Percentiles rank a stretch among this genome's conserved stretches.
Evolutionary conservation across 257 asterid species (phyloP).

Genomic region (Solanum sejunctum): DNA sequence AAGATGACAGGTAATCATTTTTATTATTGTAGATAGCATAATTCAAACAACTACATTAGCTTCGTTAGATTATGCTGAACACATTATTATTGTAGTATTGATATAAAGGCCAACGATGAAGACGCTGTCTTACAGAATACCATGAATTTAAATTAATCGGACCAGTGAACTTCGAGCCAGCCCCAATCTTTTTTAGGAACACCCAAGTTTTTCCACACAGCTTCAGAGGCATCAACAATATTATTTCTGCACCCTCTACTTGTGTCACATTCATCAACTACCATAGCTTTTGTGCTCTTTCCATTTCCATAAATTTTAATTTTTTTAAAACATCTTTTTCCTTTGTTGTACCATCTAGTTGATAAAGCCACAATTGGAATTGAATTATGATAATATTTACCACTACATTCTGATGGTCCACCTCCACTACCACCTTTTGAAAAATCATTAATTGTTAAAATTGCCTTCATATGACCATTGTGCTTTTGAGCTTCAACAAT

Average conservation of each 20-base stretch:
- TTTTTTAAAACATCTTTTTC: neutral
- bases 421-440: slow-evolving; percentile 14
- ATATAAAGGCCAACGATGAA: neutral
- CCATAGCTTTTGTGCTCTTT: slow-evolving; percentile 5
- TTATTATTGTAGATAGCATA: neutral
- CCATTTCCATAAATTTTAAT: slow-evolving; percentile 14
- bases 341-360: slow-evolving; percentile 11
- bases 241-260: slow-evolving; percentile 5
- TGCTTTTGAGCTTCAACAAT: neutral
- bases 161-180: slow-evolving; percentile 3
- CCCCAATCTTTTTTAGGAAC: slow-evolving; percentile 11
- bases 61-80: neutral
- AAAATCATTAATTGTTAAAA: slow-evolving; percentile 4
- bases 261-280: slow-evolving; percentile 23
- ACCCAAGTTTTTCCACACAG: slow-evolving; percentile 17
- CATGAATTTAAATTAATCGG: neutral
- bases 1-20: neutral
- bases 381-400: slow-evolving; percentile 8
- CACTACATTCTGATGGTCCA: slow-evolving; percentile 13
- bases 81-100: no score
- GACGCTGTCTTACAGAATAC: neutral
- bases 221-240: slow-evolving; percentile 25
- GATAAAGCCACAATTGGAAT: slow-evolving; percentile 17
- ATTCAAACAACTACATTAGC: neutral
- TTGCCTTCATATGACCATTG: slow-evolving; percentile 6